Conservation (phyloP, 345 rosid species). For the Salix arbutifolia region DNA sequence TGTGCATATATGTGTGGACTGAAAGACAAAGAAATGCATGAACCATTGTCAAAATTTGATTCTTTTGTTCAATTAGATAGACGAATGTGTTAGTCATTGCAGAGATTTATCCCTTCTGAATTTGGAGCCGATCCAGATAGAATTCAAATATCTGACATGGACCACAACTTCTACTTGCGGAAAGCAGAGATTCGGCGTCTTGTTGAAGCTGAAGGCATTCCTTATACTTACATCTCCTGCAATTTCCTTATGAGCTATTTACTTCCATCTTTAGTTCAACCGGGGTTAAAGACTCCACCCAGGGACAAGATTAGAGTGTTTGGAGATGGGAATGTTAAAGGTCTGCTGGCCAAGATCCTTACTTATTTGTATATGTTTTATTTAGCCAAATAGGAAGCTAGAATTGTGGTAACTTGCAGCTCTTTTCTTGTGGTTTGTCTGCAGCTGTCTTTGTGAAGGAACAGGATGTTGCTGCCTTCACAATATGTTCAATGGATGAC, state of each 20-base stretch:
- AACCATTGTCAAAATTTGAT: background rate
- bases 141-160: slow-evolving; percentile 55
- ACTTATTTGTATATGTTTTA: background rate
- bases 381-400: background rate
- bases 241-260: slow-evolving; percentile 56
- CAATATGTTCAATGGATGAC: slow-evolving; percentile 60
- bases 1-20: background rate
- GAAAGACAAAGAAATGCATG: background rate
- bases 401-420: background rate
- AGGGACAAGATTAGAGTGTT: slow-evolving; percentile 56
- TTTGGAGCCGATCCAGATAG: slow-evolving; percentile 75
- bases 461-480: slow-evolving; percentile 62
- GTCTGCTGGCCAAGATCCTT: slow-evolving; percentile 24
- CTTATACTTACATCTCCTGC: slow-evolving; percentile 63
- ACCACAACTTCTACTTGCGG: slow-evolving; percentile 48
- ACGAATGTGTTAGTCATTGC: slow-evolving; percentile 13
- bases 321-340: slow-evolving; percentile 69
- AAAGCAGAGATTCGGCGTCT: slow-evolving; percentile 64
- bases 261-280: slow-evolving; percentile 74
- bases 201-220: slow-evolving; percentile 60
- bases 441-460: slow-evolving; percentile 62
- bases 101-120: slow-evolving; percentile 88
- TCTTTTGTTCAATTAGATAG: background rate
- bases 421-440: slow-evolving; percentile 8
- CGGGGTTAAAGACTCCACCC: slow-evolving; percentile 59